A percentile compares a stretch with the other conserved stretches of the same genome.
These are phyloP conservation scores for Epichloe baconii DNA, from an alignment of 2,329 filamentous ascomycete species.

Conservation along the genomic window DNA sequence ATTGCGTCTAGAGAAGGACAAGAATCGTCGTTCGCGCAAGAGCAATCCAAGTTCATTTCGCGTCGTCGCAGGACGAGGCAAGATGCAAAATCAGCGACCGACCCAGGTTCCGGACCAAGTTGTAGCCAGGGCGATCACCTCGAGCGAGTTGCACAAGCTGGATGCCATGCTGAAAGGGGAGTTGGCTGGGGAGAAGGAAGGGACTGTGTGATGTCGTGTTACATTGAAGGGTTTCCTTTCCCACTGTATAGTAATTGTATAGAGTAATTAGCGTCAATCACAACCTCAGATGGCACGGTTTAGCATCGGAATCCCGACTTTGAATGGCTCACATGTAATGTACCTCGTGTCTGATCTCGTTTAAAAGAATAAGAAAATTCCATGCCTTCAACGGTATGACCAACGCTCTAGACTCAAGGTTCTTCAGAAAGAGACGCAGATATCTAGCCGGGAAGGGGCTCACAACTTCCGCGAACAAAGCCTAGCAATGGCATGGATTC, in stretches of 20 bases:
- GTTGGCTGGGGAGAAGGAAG: neutral
- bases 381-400: too few species aligned
- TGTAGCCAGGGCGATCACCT: slow-evolving; percentile 1
- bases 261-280: too few species aligned
- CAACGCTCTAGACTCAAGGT: too few species aligned
- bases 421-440: too few species aligned
- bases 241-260: neutral
- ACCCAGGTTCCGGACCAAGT: neutral
- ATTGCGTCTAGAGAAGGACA: slow-evolving; percentile 3
- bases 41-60: slow-evolving; percentile 4
- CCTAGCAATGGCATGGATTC: too few species aligned
- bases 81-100: neutral
- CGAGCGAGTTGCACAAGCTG: slow-evolving; percentile 3
- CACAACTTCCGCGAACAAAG: too few species aligned
- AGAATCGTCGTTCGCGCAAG: neutral
- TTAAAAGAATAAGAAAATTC: too few species aligned
- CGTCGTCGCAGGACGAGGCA: neutral
- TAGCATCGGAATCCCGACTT: too few species aligned
- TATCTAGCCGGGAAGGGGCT: too few species aligned
- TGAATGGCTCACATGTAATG: too few species aligned
- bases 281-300: too few species aligned
- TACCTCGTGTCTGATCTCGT: too few species aligned
- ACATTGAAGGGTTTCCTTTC: neutral
- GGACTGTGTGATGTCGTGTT: neutral
- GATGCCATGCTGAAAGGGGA: slow-evolving; percentile 2